Base-by-base conservation (phyloP, 2,329 filamentous ascomycete genomes). In the Sarocladium brachiariae region DNA sequence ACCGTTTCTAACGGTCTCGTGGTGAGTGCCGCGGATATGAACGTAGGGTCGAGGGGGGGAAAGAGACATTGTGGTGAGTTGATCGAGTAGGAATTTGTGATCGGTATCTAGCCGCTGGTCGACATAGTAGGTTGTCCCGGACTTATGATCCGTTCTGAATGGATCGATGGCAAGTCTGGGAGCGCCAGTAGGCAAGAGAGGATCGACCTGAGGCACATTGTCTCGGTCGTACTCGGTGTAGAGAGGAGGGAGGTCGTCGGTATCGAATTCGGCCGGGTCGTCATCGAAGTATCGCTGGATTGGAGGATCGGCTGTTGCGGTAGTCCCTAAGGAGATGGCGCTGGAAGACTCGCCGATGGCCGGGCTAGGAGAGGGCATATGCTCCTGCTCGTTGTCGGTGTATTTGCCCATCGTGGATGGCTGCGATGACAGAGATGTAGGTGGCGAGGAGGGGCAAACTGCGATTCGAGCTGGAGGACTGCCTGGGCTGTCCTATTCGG, bases 11-110 rank as follows among this genome's bases (percentile, higher is more conserved):
- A 64, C 64, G 3, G 65, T 71, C 60, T 77, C 67, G 11, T 58
- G 65, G 62, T 84, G 81, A 3, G 72, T 72, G 49, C 81, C 81
- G 27, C 69, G 65, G 37, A 84, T 63, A 45, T 69, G 70, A 8
- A 83, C 69, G 49, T 67, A 73, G 0, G 75, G 73, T n/a, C 77
- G 71, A 0, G 80, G 79, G 4, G 80, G 79, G 9, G 68, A 60
- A 24, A 58, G 58, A 23, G 76, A 69, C 41, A 77, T 72, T 6
- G 62, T 56, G 1, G 57, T 57, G 54, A 82, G 64, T 54, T 77
- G 70, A 11, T 60, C 52, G 52, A 75, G 66, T 18, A 83, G 68
- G 21, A 67, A 64, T 3, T 59, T 55, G 2, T 67, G 63, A 38
- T 78, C 71, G 7, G 61, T 59, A 55, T 77, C 75, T 30, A 80